Base-by-base conservation (phyloP, 2,329 filamentous ascomycete genomes). In the Pseudogymnoascus sp. region DNA sequence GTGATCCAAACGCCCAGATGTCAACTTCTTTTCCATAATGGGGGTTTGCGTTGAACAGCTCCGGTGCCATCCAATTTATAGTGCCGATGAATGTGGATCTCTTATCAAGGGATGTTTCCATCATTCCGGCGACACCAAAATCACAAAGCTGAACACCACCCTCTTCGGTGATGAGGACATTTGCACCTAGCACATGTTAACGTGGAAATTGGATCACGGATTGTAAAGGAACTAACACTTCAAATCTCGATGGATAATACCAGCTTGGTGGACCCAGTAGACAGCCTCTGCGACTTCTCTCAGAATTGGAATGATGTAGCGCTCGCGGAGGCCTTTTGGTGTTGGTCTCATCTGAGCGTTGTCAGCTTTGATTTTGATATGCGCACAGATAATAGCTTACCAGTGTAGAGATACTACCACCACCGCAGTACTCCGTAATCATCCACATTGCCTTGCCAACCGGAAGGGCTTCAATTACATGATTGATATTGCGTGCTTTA, bases 391-490 rank as follows among this genome's bases (percentile, higher is more conserved):
- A 77, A 76, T 37, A 77, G 72, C 64, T 78, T 76, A 68, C 80
- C 75, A 82, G 81, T 64, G 81, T 92, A 66, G 82, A 87, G 71
- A 95, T 87, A 71, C 90, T 94, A 57, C 90, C 90, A 64, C 90
- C 90, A 5, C 88, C 89, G 68, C 90, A 92, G 72, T 92, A 91
- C 74, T 94, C 89, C 62, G 88, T 92, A 61, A 94, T 84, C 77
- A 94, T 90, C 90, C 90, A 95, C 76, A 95, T 86, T 63, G 90
- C 84, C 67, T 88, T 86, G 41, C 88, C 88, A 37, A 93, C 84
- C 7, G 88, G 85, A 18, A 92, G 80, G 4, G 89, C 89, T 66
- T 92, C 89, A 67, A 92, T 86, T 59, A 93, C 87, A 67, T 86
- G 82, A 71, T 93, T 94, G 75, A 95, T 86, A 70, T 93, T 93